Conservation (phyloP, 306 rosid species). For the Astragalus glycyphyllos region DNA sequence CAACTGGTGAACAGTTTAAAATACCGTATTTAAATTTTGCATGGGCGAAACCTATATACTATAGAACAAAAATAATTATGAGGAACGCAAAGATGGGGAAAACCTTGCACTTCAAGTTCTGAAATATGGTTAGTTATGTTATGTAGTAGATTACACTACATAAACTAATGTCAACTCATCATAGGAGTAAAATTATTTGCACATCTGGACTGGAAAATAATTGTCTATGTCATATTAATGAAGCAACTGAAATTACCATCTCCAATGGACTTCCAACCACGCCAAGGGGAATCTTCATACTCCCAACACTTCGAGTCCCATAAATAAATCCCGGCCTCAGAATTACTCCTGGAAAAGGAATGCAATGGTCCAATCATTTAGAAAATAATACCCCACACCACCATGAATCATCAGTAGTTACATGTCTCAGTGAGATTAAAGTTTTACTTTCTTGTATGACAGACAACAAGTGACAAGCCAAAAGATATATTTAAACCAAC, state of each 20-base stretch:
- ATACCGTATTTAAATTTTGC: too few species aligned
- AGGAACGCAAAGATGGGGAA: slow-evolving; percentile 7
- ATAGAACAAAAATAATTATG: slow-evolving; percentile 31
- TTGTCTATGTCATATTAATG: slow-evolving; percentile 17
- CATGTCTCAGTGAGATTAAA: neutral
- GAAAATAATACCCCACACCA: slow-evolving; percentile 3
- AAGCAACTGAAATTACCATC: slow-evolving; percentile 63
- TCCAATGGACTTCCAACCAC: slow-evolving; percentile 87
- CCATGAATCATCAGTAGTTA: slow-evolving; percentile 5
- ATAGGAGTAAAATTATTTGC: slow-evolving; percentile 14
- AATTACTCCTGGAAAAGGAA: slow-evolving; percentile 79
- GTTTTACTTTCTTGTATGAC: slow-evolving; percentile 12
- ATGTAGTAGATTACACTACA: neutral
- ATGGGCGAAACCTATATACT: too few species aligned
- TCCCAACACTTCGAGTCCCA: slow-evolving; percentile 89
- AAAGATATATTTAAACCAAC: slow-evolving; percentile 5
- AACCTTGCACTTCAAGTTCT: neutral
- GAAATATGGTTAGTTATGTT: neutral
- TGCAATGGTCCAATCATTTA: slow-evolving; percentile 17
- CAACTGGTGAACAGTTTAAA: slow-evolving; percentile 21
- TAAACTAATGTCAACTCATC: slow-evolving; percentile 27
- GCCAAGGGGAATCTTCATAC: slow-evolving; percentile 82
- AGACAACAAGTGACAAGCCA: neutral
- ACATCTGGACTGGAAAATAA: neutral
- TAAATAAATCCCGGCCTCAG: slow-evolving; percentile 95